These are phyloP conservation scores for Pelargonium cotyledonis DNA, from an alignment of 441 rosid genomes.

Conservation along the genomic window DNA sequence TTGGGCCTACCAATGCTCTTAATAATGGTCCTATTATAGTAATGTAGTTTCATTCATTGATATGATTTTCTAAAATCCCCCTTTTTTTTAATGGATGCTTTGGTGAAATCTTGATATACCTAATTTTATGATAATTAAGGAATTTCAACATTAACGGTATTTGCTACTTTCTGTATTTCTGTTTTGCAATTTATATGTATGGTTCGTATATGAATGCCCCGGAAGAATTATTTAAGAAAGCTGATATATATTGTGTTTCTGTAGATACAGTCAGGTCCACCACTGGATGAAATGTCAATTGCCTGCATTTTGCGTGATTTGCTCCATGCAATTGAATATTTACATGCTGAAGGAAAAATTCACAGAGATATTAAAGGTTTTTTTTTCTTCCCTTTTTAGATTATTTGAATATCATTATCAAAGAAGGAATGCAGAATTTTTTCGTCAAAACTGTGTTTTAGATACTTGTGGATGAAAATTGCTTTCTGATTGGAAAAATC, in stretches of 20 bases:
- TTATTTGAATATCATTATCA: constrained; percentile 4
- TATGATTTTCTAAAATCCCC: not conserved
- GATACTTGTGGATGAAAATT: constrained; percentile 9
- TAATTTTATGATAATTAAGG: not conserved
- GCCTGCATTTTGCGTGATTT: constrained; percentile 85
- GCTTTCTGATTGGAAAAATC: constrained; percentile 12
- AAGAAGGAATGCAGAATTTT: not conserved
- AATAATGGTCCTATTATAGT: not conserved
- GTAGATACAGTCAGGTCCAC: constrained; percentile 93
- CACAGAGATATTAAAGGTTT: constrained; percentile 98
- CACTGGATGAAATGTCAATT: constrained; percentile 90
- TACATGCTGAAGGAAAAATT: constrained; percentile 90
- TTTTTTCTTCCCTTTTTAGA: not conserved
- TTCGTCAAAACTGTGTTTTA: constrained; percentile 1
- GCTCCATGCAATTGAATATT: constrained; percentile 95
- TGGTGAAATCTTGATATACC: not conserved
- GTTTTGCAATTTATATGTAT: not conserved
- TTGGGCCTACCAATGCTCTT: not conserved
- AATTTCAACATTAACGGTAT: too few species aligned
- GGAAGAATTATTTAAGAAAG: constrained; percentile 6
- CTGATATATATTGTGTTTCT: constrained; percentile 24
- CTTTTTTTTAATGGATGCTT: not conserved
- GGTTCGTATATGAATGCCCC: not conserved
- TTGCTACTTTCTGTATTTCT: not conserved
- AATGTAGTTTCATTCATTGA: too few species aligned